Percentiles rank a stretch among this genome's conserved stretches.
Conservation (phyloP, 768 basidiomycete species). For the Tricholoma sp. region DNA sequence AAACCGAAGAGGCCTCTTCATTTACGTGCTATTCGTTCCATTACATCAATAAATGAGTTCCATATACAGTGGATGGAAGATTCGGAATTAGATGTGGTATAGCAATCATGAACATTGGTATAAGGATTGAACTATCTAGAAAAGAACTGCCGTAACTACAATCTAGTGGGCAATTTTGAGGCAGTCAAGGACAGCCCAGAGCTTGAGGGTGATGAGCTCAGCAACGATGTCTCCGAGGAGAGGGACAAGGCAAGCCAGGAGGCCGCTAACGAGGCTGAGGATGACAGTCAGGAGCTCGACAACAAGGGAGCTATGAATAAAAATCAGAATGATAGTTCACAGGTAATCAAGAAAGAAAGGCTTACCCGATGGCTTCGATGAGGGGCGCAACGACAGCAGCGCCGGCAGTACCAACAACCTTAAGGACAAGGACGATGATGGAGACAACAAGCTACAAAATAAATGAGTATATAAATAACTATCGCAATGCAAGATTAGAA, state of each 20-base stretch:
- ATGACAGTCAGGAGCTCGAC: conserved; percentile 9
- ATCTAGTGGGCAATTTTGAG: conserved; percentile 3
- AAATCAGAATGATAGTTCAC: background rate
- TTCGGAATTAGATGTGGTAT: background rate
- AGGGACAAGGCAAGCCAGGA: conserved; percentile 12
- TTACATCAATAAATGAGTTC: background rate
- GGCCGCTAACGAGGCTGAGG: conserved; percentile 13
- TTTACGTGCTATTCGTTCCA: too few species aligned
- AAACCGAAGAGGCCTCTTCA: too few species aligned
- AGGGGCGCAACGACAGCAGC: conserved; percentile 2
- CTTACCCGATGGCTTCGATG: conserved; percentile 11
- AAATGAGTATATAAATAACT: background rate
- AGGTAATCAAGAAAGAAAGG: background rate
- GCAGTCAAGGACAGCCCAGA: conserved; percentile 10
- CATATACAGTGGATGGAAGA: background rate
- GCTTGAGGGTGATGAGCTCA: conserved; percentile 10
- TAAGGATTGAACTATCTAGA: background rate
- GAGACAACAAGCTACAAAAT: conserved; percentile 1
- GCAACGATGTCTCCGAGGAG: conserved; percentile 11
- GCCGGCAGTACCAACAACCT: conserved; percentile 5
- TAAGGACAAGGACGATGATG: conserved; percentile 5
- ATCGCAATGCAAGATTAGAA: background rate
- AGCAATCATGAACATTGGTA: background rate
- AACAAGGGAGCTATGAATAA: background rate
- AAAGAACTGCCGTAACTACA: too few species aligned